Conservation (phyloP, 1,284 basidiomycete genomes). For the Phlebopus sp. region DNA sequence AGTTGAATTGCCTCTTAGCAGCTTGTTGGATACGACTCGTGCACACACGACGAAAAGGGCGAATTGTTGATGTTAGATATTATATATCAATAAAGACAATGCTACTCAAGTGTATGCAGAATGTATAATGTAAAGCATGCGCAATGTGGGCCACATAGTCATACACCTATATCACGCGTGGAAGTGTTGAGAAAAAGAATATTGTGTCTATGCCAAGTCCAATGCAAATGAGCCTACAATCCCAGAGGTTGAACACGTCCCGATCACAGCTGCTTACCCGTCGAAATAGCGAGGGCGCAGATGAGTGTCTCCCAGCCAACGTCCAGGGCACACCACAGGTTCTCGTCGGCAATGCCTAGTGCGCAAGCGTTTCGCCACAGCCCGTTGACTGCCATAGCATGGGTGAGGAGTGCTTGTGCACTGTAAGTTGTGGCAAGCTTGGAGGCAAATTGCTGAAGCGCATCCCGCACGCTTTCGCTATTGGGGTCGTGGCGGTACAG, state of each 20-base stretch:
- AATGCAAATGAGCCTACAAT: constrained; percentile 2
- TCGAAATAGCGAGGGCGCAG: constrained; percentile 33
- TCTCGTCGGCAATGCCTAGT: constrained; percentile 55
- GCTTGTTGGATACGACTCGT: no score
- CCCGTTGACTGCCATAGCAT: constrained; percentile 45
- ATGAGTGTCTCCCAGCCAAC: constrained; percentile 55
- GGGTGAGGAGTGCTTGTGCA: constrained; percentile 34
- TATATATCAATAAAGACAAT: constrained; percentile 26
- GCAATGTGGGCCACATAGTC: constrained; percentile 4
- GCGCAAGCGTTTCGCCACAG: constrained; percentile 60
- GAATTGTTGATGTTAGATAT: constrained; percentile 11
- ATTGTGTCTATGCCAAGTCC: constrained; percentile 12
- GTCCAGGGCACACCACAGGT: constrained; percentile 54
- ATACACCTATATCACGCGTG: constrained; percentile 2
- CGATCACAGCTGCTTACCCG: constrained; percentile 19
- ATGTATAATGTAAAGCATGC: constrained; percentile 8
- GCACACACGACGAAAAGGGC: no score
- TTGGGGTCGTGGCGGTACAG: constrained; percentile 19
- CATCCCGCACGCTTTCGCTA: constrained; percentile 8
- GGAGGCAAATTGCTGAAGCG: constrained; percentile 22
- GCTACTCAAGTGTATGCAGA: not conserved
- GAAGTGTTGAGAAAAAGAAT: constrained; percentile 2
- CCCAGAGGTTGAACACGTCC: not conserved
- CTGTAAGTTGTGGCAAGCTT: constrained; percentile 31
- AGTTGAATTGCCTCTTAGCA: no score